Percentiles rank a stretch among this genome's conserved stretches.
These are phyloP conservation scores for Ceratocystis lukuohia DNA, from an alignment of 2,329 filamentous ascomycete genomes.

Conservation along the genomic window DNA sequence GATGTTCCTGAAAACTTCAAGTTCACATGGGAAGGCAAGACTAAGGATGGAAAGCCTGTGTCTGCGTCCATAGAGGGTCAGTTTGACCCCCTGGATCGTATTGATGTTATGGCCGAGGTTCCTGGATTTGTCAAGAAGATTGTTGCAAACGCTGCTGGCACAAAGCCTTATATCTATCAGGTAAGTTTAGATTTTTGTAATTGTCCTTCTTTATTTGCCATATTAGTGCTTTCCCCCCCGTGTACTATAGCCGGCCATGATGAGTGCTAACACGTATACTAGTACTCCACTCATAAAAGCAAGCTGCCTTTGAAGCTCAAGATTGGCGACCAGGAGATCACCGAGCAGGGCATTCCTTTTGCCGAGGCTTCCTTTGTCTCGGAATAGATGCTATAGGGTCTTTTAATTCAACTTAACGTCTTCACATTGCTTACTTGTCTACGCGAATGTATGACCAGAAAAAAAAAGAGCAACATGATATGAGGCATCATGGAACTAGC, in stretches of 20 bases:
- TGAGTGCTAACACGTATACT: slow-evolving; percentile 22
- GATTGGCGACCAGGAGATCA: slow-evolving; percentile 63
- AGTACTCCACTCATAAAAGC: slow-evolving; percentile 57
- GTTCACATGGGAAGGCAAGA: slow-evolving; percentile 66
- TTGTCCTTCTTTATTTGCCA: not conserved
- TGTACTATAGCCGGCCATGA: not conserved
- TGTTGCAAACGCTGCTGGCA: slow-evolving; percentile 74
- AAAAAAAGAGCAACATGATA: not conserved
- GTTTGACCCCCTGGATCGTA: slow-evolving; percentile 55
- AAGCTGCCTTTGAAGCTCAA: slow-evolving; percentile 66
- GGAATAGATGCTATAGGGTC: slow-evolving; percentile 26
- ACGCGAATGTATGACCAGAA: not conserved
- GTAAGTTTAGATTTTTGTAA: slow-evolving; percentile 30
- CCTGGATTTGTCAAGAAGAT: slow-evolving; percentile 92
- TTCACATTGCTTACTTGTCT: slow-evolving; percentile 22
- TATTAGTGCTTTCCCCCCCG: not conserved
- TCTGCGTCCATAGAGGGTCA: slow-evolving; percentile 55
- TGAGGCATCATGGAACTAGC: not conserved
- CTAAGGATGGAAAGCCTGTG: slow-evolving; percentile 60
- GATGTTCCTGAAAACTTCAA: slow-evolving; percentile 66
- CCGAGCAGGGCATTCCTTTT: slow-evolving; percentile 68
- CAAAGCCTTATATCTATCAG: slow-evolving; percentile 97
- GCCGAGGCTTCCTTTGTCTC: slow-evolving; percentile 95
- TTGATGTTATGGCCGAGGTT: slow-evolving; percentile 95
- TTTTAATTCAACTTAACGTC: slow-evolving; percentile 21